Percentiles rank a stretch among this genome's conserved stretches.
These are phyloP conservation scores for Lasiosphaeria miniovina DNA, from an alignment of 495 filamentous ascomycete genomes.

Conservation along the genomic window DNA sequence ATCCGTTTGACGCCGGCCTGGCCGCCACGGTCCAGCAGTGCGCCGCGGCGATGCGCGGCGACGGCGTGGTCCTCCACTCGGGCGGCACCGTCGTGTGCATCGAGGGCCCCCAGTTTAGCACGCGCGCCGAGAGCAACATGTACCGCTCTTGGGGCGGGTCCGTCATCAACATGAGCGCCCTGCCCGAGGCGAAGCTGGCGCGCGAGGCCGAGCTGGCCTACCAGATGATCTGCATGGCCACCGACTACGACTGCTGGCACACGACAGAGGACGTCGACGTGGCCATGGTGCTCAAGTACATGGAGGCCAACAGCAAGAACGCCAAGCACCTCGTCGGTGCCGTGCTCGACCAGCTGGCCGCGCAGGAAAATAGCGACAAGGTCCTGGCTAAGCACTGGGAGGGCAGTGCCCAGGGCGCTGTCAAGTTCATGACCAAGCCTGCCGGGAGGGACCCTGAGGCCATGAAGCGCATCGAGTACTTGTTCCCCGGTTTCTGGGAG, in stretches of 20 bases:
- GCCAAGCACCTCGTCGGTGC: slow-evolving; percentile 80
- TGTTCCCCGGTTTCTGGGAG: slow-evolving; percentile 66
- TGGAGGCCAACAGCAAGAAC: slow-evolving; percentile 87
- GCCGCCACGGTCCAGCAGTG: slow-evolving; percentile 68
- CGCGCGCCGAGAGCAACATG: slow-evolving; percentile 90
- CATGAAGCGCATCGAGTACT: slow-evolving; percentile 66
- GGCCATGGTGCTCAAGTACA: slow-evolving; percentile 95
- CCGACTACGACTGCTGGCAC: slow-evolving; percentile 98
- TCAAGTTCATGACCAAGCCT: slow-evolving; percentile 72
- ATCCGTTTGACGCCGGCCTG: slow-evolving; percentile 83
- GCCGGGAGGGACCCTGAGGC: slow-evolving; percentile 60
- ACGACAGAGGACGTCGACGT: slow-evolving; percentile 76
- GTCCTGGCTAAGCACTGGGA: slow-evolving; percentile 75
- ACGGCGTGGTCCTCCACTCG: slow-evolving; percentile 74
- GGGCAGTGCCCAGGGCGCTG: slow-evolving; percentile 57
- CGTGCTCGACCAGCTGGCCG: slow-evolving; percentile 78
- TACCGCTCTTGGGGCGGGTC: slow-evolving; percentile 89
- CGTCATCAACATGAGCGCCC: slow-evolving; percentile 94
- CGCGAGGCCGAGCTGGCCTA: slow-evolving; percentile 94
- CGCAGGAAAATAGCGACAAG: slow-evolving; percentile 70
- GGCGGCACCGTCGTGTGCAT: slow-evolving; percentile 85
- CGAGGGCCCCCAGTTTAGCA: slow-evolving; percentile 96
- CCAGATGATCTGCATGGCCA: slow-evolving; percentile 98
- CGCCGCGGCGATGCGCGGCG: slow-evolving; percentile 72
- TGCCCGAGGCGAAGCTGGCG: slow-evolving; percentile 96